These are phyloP conservation scores for Nakataea oryzae DNA, from an alignment of 2,329 filamentous ascomycete species.

Conservation along the genomic window DNA sequence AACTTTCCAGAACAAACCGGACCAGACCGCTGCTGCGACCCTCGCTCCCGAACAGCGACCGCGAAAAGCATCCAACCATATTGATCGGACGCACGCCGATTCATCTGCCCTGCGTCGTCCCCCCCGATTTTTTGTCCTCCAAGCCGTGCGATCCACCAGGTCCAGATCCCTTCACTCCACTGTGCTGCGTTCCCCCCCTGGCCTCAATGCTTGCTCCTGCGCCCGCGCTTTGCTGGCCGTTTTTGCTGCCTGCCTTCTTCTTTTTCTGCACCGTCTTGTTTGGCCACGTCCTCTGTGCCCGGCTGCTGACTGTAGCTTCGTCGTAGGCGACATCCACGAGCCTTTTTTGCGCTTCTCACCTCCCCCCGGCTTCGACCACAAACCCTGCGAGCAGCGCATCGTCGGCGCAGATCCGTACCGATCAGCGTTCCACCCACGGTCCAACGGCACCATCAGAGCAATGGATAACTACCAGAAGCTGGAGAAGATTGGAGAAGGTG, in stretches of 20 bases:
- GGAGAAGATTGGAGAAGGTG: slow-evolving; percentile 87
- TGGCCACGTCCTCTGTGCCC: no score
- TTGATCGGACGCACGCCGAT: background rate
- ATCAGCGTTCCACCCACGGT: background rate
- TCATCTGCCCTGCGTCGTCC: background rate
- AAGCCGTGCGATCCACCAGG: background rate
- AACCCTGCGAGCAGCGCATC: background rate
- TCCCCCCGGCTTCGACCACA: background rate
- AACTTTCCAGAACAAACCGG: no score
- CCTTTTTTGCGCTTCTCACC: background rate
- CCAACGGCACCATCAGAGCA: background rate
- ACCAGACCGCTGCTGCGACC: background rate
- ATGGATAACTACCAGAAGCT: slow-evolving; percentile 94
- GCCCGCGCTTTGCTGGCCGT: background rate
- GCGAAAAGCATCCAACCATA: background rate
- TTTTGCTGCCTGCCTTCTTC: background rate
- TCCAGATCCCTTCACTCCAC: background rate
- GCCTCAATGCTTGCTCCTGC: background rate
- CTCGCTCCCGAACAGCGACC: background rate
- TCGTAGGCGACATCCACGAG: background rate
- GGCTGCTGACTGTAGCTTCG: background rate
- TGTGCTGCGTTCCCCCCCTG: background rate
- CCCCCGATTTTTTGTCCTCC: background rate
- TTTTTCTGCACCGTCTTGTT: background rate
- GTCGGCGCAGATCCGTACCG: background rate